Conservation (phyloP, 768 basidiomycete species). For the Hemileccinum rubropunctum region DNA sequence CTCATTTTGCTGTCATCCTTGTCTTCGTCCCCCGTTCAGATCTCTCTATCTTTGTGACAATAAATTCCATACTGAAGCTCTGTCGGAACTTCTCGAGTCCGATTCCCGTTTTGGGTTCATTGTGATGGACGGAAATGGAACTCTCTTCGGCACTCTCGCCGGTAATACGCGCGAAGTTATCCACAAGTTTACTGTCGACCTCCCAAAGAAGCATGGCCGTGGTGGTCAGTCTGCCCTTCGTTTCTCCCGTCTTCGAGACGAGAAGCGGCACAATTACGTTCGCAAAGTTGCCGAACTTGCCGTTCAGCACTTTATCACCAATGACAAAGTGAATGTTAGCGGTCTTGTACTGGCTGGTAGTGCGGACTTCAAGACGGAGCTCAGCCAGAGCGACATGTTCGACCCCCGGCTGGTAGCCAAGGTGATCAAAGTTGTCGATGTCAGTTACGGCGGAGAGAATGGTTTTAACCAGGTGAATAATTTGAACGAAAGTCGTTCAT, state of each 20-base stretch:
- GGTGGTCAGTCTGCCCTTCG: conserved; percentile 99
- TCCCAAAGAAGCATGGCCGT: conserved; percentile 99
- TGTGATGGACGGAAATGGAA: conserved; percentile 99
- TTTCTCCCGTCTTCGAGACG: conserved; percentile 99
- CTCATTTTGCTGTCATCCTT: background rate
- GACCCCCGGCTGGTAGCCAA: conserved; percentile 85
- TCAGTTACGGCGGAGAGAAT: conserved; percentile 97
- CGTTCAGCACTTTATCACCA: conserved; percentile 96
- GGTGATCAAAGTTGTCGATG: conserved; percentile 97
- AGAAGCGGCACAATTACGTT: conserved; percentile 99
- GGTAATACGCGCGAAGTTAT: conserved; percentile 97
- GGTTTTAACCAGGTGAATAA: conserved; percentile 93
- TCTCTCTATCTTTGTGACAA: conserved; percentile 99
- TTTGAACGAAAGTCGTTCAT: background rate
- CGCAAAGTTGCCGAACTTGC: conserved; percentile 97
- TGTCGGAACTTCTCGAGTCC: conserved; percentile 94
- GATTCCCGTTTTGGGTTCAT: conserved; percentile 99
- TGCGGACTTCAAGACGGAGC: conserved; percentile 98
- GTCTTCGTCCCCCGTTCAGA: conserved; percentile 37
- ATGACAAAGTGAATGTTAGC: conserved; percentile 97
- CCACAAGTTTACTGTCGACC: conserved; percentile 98
- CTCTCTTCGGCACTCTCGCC: conserved; percentile 91
- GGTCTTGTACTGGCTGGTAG: conserved; percentile 95
- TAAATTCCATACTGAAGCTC: conserved; percentile 98
- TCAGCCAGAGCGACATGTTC: conserved; percentile 95